Evolutionary conservation across 2,329 filamentous ascomycete genomes (phyloP).

Genomic region (Aureobasidium sp.): DNA sequence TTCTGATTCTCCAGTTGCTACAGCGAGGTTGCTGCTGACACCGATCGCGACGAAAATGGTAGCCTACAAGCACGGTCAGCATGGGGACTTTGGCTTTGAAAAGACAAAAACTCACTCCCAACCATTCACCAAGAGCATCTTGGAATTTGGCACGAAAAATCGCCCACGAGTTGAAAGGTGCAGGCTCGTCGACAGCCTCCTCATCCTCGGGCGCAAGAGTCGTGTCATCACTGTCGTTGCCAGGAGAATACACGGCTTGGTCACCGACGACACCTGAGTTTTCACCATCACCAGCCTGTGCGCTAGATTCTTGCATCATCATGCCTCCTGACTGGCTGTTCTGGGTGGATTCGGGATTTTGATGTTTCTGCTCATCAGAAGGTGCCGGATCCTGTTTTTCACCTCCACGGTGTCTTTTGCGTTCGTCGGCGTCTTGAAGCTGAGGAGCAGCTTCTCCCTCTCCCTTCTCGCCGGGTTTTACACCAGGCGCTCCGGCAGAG

Average conservation of each 20-base stretch:
- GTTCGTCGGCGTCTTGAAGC: constrained; percentile 12
- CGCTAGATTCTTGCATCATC: not conserved
- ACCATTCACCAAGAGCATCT: constrained; percentile 55
- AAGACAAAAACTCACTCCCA: constrained; percentile 24
- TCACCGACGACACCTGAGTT: not conserved
- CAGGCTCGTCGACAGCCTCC: not conserved
- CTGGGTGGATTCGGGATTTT: not conserved
- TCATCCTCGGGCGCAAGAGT: constrained; percentile 11
- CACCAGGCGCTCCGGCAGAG: not conserved
- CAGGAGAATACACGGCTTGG: not conserved
- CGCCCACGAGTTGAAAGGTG: constrained; percentile 42
- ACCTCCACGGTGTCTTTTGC: constrained; percentile 5
- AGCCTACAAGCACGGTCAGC: constrained; percentile 22
- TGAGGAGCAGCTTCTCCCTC: constrained; percentile 20
- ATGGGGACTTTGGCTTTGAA: not conserved
- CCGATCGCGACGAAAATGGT: constrained; percentile 23
- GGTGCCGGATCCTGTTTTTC: not conserved
- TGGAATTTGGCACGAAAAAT: constrained; percentile 42
- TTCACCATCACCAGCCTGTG: not conserved
- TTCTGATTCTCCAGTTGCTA: constrained; percentile 33
- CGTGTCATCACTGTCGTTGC: not conserved
- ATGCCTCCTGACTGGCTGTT: not conserved
- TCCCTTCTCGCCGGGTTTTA: constrained; percentile 17
- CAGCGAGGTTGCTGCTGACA: constrained; percentile 21
- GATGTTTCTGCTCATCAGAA: not conserved